These are phyloP conservation scores for Calonectria pseudoturangicola DNA, from an alignment of 2,329 filamentous ascomycete genomes.

Conservation along the genomic window DNA sequence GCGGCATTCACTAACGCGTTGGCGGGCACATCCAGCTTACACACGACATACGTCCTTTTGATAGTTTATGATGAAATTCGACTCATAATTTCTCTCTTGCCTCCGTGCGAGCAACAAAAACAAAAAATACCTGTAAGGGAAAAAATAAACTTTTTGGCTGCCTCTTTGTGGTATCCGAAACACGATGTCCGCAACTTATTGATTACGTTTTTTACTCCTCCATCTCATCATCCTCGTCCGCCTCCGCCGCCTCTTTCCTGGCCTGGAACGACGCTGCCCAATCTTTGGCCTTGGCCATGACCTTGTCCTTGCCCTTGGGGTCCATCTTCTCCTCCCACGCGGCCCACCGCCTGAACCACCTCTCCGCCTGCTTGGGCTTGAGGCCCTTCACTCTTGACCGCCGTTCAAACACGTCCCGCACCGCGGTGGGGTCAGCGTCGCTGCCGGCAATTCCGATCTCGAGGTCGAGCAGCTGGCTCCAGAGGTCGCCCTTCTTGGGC, in stretches of 20 bases:
- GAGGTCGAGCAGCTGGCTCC: conserved; percentile 93
- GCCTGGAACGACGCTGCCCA: conserved; percentile 76
- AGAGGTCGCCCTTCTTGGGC: conserved; percentile 93
- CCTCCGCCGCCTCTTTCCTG: conserved; percentile 62
- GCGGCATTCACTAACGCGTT: conserved; percentile 7
- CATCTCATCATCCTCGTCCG: conserved; percentile 59
- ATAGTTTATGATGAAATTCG: conserved; percentile 8
- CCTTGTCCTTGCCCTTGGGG: conserved; percentile 79
- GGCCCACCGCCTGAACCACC: conserved; percentile 94
- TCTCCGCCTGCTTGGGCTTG: conserved; percentile 88
- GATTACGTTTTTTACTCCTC: conserved; percentile 53
- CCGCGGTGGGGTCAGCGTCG: conserved; percentile 71
- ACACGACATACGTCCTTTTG: background rate
- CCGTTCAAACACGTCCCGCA: conserved; percentile 88
- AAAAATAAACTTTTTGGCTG: conserved; percentile 48
- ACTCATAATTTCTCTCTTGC: background rate
- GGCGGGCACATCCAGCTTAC: background rate
- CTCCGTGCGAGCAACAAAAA: background rate
- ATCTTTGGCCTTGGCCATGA: conserved; percentile 82
- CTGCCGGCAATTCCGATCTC: conserved; percentile 78
- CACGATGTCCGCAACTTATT: conserved; percentile 39
- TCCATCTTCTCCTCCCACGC: conserved; percentile 88
- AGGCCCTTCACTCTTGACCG: conserved; percentile 81
- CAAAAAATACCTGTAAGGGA: conserved; percentile 14
- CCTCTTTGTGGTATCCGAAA: conserved; percentile 52